phyloP scores from a whole-genome alignment of 2,329 filamentous ascomycete species.

The Botrytis fragariae region DNA sequence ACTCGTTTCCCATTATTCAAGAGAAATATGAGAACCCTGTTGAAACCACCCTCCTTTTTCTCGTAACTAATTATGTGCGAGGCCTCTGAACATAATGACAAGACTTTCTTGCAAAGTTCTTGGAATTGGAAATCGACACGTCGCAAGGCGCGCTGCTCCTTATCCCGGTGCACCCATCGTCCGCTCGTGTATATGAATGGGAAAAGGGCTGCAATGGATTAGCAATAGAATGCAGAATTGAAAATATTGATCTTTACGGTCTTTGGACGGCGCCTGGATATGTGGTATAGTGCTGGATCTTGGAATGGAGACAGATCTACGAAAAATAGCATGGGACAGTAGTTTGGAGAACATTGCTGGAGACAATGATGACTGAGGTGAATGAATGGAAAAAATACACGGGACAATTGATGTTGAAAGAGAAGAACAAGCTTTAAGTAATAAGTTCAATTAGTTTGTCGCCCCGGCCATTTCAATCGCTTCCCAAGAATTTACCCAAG shows the following conservation, averaged over 20 bases:
- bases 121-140: not conserved
- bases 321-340: too few relatives aligned
- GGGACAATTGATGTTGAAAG: too few relatives aligned
- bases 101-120: not conserved
- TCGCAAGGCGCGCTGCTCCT: not conserved
- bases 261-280: not conserved
- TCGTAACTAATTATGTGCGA: not conserved
- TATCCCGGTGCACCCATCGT: not conserved
- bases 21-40: not conserved
- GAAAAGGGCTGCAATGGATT: not conserved
- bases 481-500: not conserved
- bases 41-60: not conserved
- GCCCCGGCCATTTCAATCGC: too few relatives aligned
- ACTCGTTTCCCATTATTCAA: not conserved
- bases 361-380: too few relatives aligned
- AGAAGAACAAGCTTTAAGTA: too few relatives aligned
- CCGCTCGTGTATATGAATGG: not conserved
- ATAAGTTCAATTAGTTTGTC: too few relatives aligned
- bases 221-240: too few relatives aligned
- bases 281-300: too few relatives aligned
- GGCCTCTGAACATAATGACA: not conserved
- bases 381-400: too few relatives aligned
- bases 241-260: not conserved
- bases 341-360: too few relatives aligned
- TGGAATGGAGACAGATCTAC: too few relatives aligned